Base-by-base conservation (phyloP, 805 yeast genomes). In the Tetrapisispora arboricola region DNA sequence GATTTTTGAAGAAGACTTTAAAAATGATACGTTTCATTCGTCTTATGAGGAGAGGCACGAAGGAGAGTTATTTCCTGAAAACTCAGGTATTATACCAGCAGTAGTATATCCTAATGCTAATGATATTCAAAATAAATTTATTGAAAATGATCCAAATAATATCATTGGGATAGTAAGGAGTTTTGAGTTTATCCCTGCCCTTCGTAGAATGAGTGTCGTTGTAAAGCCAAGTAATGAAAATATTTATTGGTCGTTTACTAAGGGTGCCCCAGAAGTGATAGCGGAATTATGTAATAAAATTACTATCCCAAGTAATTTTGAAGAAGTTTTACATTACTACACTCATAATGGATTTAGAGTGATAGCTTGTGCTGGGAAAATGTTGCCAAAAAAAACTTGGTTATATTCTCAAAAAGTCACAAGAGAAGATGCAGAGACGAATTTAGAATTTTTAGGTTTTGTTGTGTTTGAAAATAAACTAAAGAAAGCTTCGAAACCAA, bases 201-300 rank as follows among this genome's bases (percentile, higher is more conserved):
- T 92, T 45, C 76, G 98, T 58, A 70, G 98, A 53, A 90, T 90
- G 96, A 79, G 92, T 39, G 96, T 87, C 0, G 59, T 90, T 39
- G 78, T 79, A 13, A 73, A 74, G 43, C 66, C 69, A 1, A 63
- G 61, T 30, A 51, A 59, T 24, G 67, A 66, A 17, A 60, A 65
- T 17, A 57, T 63, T 16, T 67, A 68, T 45, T 63, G 65, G 45
- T 75, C 78, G 0, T 80, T 75, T 56, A 86, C 92, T 11, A 92
- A 92, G 57, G 99, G 99, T 37, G 98, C 99, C 0, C 99, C 99
- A 0, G 99, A 92, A 57, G 84, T 88, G 10, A 84, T 92, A 71
- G 67, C 73, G 24, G 80, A 76, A 15, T 76, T 92, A 24, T 92
- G 98, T 63, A 64, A 67, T 13, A 76, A 80, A 1, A 75, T 72